A percentile compares a stretch with the other conserved stretches of the same genome.
Evolutionary conservation across 345 rosid genomes (phyloP).

Genomic region (Linum usitatissimum): DNA sequence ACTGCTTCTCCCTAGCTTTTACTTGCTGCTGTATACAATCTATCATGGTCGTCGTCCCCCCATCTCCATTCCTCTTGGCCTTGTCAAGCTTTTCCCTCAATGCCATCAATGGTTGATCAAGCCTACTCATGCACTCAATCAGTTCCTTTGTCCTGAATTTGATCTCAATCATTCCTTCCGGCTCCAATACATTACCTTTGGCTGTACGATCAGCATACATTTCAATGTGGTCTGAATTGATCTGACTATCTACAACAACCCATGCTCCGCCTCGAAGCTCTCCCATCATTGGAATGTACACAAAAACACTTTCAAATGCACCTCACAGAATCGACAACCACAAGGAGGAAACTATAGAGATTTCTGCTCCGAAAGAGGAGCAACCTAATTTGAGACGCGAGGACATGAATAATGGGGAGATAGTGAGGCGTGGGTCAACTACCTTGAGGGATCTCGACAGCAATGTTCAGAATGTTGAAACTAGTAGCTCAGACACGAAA

Average conservation of each 20-base stretch:
- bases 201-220: conserved; percentile 97
- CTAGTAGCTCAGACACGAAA: conserved; percentile 84
- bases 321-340: conserved; percentile 23
- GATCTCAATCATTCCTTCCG: conserved; percentile 96
- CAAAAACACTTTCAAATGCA: conserved; percentile 55
- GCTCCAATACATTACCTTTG: conserved; percentile 95
- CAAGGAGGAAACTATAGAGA: conserved; percentile 48
- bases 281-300: conserved; percentile 96
- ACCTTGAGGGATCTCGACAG: conserved; percentile 42
- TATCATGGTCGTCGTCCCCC: conserved; percentile 21
- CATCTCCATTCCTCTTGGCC: conserved; percentile 32
- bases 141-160: conserved; percentile 88
- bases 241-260: conserved; percentile 95
- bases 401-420: conserved; percentile 28
- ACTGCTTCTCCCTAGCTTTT: conserved; percentile 69
- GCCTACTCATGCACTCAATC: conserved; percentile 96
- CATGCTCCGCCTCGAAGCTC: conserved; percentile 99
- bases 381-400: conserved; percentile 24
- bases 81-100: conserved; percentile 60
- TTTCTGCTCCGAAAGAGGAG: conserved; percentile 40
- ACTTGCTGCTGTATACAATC: conserved; percentile 65
- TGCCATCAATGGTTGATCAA: conserved; percentile 56
- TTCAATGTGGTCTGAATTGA: conserved; percentile 87
- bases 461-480: conserved; percentile 56
- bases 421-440: conserved; percentile 18